phyloP scores from a whole-genome alignment of 2,329 filamentous ascomycete species.

The Botryotinia convoluta region DNA sequence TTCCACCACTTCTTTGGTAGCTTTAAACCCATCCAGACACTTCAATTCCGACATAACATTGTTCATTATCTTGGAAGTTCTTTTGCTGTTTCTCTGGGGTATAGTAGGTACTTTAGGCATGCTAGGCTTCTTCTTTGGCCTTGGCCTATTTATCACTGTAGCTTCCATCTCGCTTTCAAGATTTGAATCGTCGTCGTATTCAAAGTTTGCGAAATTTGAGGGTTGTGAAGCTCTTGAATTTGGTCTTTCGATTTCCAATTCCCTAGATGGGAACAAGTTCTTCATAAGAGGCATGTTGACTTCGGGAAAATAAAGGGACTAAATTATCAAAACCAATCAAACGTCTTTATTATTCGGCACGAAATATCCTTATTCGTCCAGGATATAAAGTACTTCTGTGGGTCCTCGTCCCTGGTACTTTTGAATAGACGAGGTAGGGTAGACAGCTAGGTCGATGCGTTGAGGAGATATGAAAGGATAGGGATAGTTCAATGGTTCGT shows the following conservation, averaged over 20 bases:
- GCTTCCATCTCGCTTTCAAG: slow-evolving; percentile 36
- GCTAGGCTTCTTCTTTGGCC: slow-evolving; percentile 29
- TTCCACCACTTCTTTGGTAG: slow-evolving; percentile 26
- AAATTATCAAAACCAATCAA: slow-evolving; percentile 13
- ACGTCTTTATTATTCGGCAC: slow-evolving; percentile 10
- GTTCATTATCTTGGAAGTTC: slow-evolving; percentile 32
- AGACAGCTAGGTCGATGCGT: slow-evolving; percentile 7
- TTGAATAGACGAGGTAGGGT: slow-evolving; percentile 1
- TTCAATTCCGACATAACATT: slow-evolving; percentile 34
- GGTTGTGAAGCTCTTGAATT: slow-evolving; percentile 19
- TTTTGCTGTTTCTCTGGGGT: slow-evolving; percentile 31
- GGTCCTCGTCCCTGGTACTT: slow-evolving; percentile 1
- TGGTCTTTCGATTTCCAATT: slow-evolving; percentile 21
- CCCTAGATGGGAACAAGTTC: slow-evolving; percentile 28
- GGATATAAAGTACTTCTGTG: slow-evolving; percentile 20
- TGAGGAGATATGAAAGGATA: slow-evolving; percentile 8
- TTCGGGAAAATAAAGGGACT: slow-evolving; percentile 15
- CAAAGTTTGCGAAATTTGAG: slow-evolving; percentile 29
- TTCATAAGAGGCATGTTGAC: slow-evolving; percentile 32
- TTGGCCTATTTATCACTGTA: slow-evolving; percentile 28
- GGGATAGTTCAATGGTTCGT: slow-evolving; percentile 7
- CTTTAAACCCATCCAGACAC: slow-evolving; percentile 28
- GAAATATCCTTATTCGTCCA: slow-evolving; percentile 12
- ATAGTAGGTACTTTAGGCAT: slow-evolving; percentile 30
- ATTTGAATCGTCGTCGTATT: slow-evolving; percentile 29